Percentiles rank a stretch among this genome's conserved stretches.
These are phyloP conservation scores for Coniochaeta hoffmannii DNA, from an alignment of 2,329 filamentous ascomycete genomes.

Conservation along the genomic window DNA sequence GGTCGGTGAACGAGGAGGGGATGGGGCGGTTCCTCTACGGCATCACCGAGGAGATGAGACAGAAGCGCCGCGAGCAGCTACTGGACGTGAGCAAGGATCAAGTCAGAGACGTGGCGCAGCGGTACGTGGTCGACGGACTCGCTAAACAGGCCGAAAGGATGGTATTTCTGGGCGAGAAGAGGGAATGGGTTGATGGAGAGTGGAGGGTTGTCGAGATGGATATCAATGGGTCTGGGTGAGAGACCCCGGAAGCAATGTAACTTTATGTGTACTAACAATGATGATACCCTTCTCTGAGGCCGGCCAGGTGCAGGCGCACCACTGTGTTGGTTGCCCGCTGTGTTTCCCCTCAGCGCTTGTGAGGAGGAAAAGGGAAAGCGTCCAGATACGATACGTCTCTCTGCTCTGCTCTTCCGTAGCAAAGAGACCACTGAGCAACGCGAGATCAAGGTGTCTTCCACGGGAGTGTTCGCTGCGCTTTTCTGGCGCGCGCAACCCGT, in stretches of 20 bases:
- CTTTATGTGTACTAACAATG: constrained; percentile 23
- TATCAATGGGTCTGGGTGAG: constrained; percentile 35
- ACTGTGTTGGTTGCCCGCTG: neutral
- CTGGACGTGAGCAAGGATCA: constrained; percentile 79
- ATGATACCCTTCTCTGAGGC: constrained; percentile 29
- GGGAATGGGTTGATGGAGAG: constrained; percentile 63
- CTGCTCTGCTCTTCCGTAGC: constrained; percentile 40
- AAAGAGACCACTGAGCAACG: constrained; percentile 53
- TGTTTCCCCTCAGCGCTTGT: neutral
- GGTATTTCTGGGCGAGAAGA: constrained; percentile 76
- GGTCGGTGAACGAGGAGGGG: constrained; percentile 80
- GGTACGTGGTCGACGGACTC: constrained; percentile 66
- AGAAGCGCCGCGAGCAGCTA: constrained; percentile 72
- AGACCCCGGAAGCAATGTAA: neutral
- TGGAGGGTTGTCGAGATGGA: constrained; percentile 78
- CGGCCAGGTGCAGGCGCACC: neutral
- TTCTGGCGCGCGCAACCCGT: constrained; percentile 8
- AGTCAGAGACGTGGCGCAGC: constrained; percentile 73
- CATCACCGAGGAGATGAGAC: constrained; percentile 82
- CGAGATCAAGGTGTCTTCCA: constrained; percentile 38
- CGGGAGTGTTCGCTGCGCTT: constrained; percentile 9
- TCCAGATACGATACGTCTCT: constrained; percentile 61
- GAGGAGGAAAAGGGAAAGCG: constrained; percentile 26
- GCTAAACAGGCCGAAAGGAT: constrained; percentile 53
- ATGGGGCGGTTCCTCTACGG: constrained; percentile 80